Evolutionary conservation across 495 filamentous ascomycete genomes (phyloP).

Genomic region (Rostrohypoxylon terebratum): DNA sequence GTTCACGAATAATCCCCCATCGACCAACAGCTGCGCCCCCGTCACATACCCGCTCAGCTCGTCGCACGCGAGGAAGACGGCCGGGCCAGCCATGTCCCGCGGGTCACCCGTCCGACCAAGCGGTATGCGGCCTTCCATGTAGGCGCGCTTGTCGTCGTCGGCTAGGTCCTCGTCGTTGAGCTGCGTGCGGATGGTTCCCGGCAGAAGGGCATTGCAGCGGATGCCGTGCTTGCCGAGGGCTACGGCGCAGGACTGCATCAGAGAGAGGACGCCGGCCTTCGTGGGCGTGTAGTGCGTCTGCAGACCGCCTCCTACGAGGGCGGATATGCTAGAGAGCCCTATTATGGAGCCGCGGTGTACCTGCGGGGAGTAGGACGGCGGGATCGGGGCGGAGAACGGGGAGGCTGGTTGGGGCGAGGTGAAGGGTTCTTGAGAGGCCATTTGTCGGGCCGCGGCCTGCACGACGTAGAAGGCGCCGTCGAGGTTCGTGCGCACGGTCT

Average conservation of each 20-base stretch:
- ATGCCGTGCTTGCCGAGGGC: constrained; percentile 82
- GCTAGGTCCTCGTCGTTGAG: constrained; percentile 85
- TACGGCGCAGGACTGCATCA: constrained; percentile 87
- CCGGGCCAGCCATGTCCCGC: constrained; percentile 80
- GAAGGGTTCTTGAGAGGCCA: constrained; percentile 70
- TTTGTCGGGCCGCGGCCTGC: constrained; percentile 84
- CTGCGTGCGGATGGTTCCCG: constrained; percentile 88
- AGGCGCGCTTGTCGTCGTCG: constrained; percentile 74
- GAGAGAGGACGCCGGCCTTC: constrained; percentile 82
- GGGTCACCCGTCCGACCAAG: constrained; percentile 78
- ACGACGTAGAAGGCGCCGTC: constrained; percentile 86
- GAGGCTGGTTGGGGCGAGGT: neutral
- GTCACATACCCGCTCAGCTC: constrained; percentile 82
- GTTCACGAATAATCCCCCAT: constrained; percentile 78
- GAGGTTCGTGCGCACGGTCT: constrained; percentile 81
- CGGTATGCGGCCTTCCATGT: constrained; percentile 89
- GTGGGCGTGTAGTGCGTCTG: constrained; percentile 94
- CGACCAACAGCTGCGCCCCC: constrained; percentile 85
- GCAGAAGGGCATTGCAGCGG: constrained; percentile 85
- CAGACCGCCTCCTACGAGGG: constrained; percentile 81
- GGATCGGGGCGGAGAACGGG: neutral
- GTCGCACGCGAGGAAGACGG: constrained; percentile 87
- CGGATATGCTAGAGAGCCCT: constrained; percentile 83
- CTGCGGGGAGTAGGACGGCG: constrained; percentile 2
- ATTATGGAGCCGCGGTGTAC: constrained; percentile 79